Evolutionary conservation across 2,329 filamentous ascomycete species (phyloP).

Genomic region (Pseudocercospora macadamiae): DNA sequence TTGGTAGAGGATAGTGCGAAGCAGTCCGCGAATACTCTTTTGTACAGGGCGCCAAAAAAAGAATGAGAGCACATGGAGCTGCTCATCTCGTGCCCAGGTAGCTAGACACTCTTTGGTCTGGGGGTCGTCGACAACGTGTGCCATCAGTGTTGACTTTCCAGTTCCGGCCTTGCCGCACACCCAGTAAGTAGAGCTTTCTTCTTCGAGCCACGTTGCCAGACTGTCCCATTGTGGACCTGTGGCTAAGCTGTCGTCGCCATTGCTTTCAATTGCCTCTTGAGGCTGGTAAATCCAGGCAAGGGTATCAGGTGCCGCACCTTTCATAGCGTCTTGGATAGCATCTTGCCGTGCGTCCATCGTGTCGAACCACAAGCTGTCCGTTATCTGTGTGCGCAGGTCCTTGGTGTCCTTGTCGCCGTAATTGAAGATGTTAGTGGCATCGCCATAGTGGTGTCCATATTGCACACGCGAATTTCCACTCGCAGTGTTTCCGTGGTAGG

Average conservation of each 20-base stretch:
- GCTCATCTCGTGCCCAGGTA: not conserved
- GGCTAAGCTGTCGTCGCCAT: too few relatives aligned
- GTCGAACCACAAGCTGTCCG: not conserved
- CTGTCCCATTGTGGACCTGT: not conserved
- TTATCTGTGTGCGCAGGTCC: not conserved
- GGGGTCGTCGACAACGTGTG: not conserved
- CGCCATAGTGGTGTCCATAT: not conserved
- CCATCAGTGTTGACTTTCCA: not conserved
- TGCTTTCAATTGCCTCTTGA: not conserved
- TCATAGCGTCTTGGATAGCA: not conserved
- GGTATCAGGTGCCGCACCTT: not conserved
- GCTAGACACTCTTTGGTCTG: not conserved
- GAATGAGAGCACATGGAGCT: not conserved
- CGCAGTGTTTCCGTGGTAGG: not conserved
- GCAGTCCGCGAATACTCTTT: slow-evolving; percentile 17
- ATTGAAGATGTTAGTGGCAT: not conserved
- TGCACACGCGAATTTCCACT: not conserved
- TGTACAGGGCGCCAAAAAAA: slow-evolving; percentile 26
- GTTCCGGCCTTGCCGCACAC: not conserved
- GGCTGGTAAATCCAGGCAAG: not conserved
- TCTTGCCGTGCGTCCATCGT: not conserved
- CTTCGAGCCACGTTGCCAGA: not conserved
- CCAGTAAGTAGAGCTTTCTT: not conserved
- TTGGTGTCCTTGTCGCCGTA: not conserved
- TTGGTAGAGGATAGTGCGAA: slow-evolving; percentile 21